Evolutionary conservation across 2,329 filamentous ascomycete genomes (phyloP).

Genomic region (Claviceps cyperi): DNA sequence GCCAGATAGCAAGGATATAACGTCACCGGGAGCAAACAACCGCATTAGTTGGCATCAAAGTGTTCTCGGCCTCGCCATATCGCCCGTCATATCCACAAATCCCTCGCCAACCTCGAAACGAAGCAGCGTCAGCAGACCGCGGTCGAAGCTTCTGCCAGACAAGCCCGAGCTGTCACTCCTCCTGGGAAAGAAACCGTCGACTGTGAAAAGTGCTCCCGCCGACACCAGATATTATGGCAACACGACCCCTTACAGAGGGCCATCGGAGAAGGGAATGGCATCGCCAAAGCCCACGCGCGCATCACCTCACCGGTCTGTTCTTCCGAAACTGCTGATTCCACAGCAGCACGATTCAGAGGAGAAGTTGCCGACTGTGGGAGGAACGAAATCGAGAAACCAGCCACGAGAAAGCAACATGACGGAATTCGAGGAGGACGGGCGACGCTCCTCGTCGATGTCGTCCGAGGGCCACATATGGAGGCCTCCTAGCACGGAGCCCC

Average conservation of each 20-base stretch:
- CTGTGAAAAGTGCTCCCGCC: neutral
- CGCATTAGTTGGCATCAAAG: constrained; percentile 20
- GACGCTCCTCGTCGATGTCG: constrained; percentile 16
- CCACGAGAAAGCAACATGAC: constrained; percentile 31
- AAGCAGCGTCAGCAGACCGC: constrained; percentile 14
- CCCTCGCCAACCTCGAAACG: constrained; percentile 10
- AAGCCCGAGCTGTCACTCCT: constrained; percentile 26
- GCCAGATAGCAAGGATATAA: constrained; percentile 1
- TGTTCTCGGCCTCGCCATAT: constrained; percentile 31
- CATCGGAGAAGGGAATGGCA: neutral
- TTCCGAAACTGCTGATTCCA: constrained; percentile 18
- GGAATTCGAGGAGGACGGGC: constrained; percentile 38
- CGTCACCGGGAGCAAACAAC: constrained; percentile 12
- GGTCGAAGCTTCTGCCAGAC: constrained; percentile 31
- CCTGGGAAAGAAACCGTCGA: neutral
- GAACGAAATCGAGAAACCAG: neutral
- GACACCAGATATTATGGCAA: neutral
- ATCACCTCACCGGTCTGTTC: constrained; percentile 10
- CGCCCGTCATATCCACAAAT: constrained; percentile 15
- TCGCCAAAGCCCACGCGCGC: constrained; percentile 8
- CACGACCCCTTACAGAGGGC: neutral
- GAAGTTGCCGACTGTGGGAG: neutral
- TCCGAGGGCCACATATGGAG: constrained; percentile 33
- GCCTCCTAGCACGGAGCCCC: constrained; percentile 30
- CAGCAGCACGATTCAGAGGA: neutral